Base-by-base conservation (phyloP, 2,329 filamentous ascomycete species). In the Gaeumannomyces sp. region DNA sequence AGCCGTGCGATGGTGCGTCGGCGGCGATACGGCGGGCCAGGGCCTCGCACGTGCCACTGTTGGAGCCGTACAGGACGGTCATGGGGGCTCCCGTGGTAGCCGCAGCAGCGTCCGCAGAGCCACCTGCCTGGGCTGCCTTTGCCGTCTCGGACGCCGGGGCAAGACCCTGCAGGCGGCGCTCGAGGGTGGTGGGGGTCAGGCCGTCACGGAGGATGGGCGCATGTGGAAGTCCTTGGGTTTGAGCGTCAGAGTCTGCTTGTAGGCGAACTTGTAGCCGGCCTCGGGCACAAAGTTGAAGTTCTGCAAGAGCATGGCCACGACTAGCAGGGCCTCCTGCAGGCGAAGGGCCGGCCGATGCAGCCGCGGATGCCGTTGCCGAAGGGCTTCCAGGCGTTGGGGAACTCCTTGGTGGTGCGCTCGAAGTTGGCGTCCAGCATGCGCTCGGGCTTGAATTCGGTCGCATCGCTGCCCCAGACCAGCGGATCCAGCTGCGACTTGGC, bases 41-140 rank as follows among this genome's bases (percentile, higher is more conserved):
- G 1, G 85, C 80, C 72, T 91, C 87, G 72, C 89, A 92, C 5
- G 89, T 92, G 0, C 90, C 90, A 1, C 85, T 86, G 71, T 92
- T 91, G 13, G 87, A 89, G 3, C 89, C 89, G 70, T 90, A 92
- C 45, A 88, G 81, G 16, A 92, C 81, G 6, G 82, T 82, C 67
- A 92, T 73, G 0, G 78, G 79, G 62, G 77, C 76, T 50, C 73
- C 75, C 2, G 50, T 27, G 29, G 61, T 16, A 7, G 28, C 45
- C 25, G 53, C 61, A 10, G 38, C 25, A 13, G 38, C 35, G 25
- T 16, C 10, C 1, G 5, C 28, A 2, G 50, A 31, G 68, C 2
- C n/a, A 25, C 13, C 56, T 5, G 61, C 53, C 61, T 10, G 10
- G 3, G 45, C 33, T 2, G 33, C 35, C 11, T 53, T 64, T 60